These are phyloP conservation scores for Apophysomyces variabilis DNA, from an alignment of 371 early-diverging fungal species.

Conservation along the genomic window DNA sequence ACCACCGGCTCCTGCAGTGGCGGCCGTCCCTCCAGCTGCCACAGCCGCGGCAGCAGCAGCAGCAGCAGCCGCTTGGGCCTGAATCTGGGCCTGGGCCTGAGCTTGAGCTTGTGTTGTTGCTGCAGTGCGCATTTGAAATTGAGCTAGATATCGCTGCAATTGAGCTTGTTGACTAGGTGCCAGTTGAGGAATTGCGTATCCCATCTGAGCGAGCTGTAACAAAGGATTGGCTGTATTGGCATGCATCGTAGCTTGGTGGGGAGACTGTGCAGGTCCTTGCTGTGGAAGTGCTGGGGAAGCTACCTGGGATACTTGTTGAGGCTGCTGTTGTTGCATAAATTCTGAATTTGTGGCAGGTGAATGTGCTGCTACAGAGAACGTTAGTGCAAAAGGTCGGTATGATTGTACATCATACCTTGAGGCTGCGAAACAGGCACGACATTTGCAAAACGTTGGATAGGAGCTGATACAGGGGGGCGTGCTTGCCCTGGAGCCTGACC, in stretches of 20 bases:
- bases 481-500: slow-evolving; percentile 20
- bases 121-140: slow-evolving; percentile 46
- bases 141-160: slow-evolving; percentile 45
- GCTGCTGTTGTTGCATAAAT: slow-evolving; percentile 22
- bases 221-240: slow-evolving; percentile 37
- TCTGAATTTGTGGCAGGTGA: not conserved
- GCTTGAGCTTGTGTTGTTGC: slow-evolving; percentile 19
- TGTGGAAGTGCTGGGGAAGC: slow-evolving; percentile 28
- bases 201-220: slow-evolving; percentile 53
- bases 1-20: slow-evolving; percentile 12
- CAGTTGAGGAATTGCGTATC: slow-evolving; percentile 46
- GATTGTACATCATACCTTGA: slow-evolving; percentile 19
- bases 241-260: slow-evolving; percentile 28
- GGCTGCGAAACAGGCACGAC: slow-evolving; percentile 26
- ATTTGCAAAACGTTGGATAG: slow-evolving; percentile 37
- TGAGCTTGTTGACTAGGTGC: slow-evolving; percentile 43
- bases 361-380: slow-evolving; percentile 2
- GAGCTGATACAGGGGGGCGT: slow-evolving; percentile 31
- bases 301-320: slow-evolving; percentile 17
- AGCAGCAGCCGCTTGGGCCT: slow-evolving; percentile 17
- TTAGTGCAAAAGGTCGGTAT: not conserved
- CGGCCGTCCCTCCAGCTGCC: slow-evolving; percentile 9
- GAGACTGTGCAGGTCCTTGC: slow-evolving; percentile 19
- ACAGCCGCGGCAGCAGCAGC: slow-evolving; percentile 14
- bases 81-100: slow-evolving; percentile 11